Evolutionary conservation across 192 early-diverging fungal species (phyloP), one percentile per base, ranked within the genome.

Genomic region (Coemansia sp.): DNA sequence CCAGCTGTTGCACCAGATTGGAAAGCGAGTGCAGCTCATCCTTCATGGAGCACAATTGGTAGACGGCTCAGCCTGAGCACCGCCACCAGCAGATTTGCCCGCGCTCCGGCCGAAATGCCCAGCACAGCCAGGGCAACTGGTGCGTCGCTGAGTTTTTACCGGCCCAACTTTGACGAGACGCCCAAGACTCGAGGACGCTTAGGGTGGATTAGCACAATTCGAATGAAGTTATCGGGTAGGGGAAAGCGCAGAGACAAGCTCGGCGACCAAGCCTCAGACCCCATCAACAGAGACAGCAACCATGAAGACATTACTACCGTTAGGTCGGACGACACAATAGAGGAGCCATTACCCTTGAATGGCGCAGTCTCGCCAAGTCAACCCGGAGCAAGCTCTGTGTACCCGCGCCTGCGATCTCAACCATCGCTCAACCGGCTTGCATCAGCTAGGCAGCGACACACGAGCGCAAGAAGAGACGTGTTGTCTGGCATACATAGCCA

Each of bases 341-440:
- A 53, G n/a, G 10, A 18, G 10, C 18, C 33, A 13, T 37, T 14
- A 9, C 56, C 13, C 28, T 50, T 60, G 24, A 37, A 23, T 31
- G 20, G 36, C 1, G 24, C 18, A n/a, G 59, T 36, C 14, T 57
- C 55, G 14, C 23, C 56, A 55, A 53, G 35, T 5, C 21, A 38
- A 16, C 36, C 21, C 33, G 13, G 21, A 13, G 18, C 70, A 26
- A 40, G 36, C 4, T 33, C 62, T n/a, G 16, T 26, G 9, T 79
- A 79, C 33, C 77, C 77, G 35, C 71, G 71, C 6, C 62, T 79
- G 11, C 77, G 77, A 58, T 79, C 77, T 18, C 77, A 79, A 71
- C 77, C 77, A 3, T 71, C 71, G 34, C 77, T 67, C 7, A 43
- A 68, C 51, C 63, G 38, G 31, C 59, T 67, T 3, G 26, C 50